Evolutionary conservation across 1,284 basidiomycete species (phyloP).

Genomic region (Austroboletus niveus): DNA sequence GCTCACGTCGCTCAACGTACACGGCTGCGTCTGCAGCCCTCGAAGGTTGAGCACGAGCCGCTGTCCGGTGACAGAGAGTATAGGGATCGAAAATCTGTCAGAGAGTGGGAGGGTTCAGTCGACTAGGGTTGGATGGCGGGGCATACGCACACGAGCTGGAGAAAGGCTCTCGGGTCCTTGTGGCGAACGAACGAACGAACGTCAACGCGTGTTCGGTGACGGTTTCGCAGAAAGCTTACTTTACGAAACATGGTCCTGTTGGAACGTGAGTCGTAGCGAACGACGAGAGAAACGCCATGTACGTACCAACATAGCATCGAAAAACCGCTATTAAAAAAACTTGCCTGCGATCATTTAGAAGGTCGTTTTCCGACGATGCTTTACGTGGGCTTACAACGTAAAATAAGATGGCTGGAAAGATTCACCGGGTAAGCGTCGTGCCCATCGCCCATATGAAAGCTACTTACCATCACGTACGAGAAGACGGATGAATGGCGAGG

Average conservation of each 20-base stretch:
- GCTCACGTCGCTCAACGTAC: conserved; percentile 6
- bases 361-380: neutral
- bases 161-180: conserved; percentile 7
- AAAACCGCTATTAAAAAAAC: conserved; percentile 4
- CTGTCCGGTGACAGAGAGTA: conserved; percentile 10
- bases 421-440: neutral
- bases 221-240: neutral
- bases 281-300: neutral
- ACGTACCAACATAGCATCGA: conserved; percentile 10
- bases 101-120: neutral
- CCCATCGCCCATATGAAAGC: neutral
- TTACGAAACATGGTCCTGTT: conserved; percentile 6
- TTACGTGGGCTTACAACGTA: conserved; percentile 3
- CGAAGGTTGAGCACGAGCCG: conserved; percentile 13
- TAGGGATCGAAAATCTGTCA: conserved; percentile 3
- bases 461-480: conserved; percentile 15
- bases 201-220: neutral
- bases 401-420: conserved; percentile 4
- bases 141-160: conserved; percentile 6
- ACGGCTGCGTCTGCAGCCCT: neutral
- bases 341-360: neutral
- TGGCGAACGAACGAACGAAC: too few species aligned
- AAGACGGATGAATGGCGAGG: conserved; percentile 5
- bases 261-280: neutral
- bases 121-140: neutral